Base-by-base conservation (phyloP, 768 basidiomycete species). In the Butyriboletus loyo region DNA sequence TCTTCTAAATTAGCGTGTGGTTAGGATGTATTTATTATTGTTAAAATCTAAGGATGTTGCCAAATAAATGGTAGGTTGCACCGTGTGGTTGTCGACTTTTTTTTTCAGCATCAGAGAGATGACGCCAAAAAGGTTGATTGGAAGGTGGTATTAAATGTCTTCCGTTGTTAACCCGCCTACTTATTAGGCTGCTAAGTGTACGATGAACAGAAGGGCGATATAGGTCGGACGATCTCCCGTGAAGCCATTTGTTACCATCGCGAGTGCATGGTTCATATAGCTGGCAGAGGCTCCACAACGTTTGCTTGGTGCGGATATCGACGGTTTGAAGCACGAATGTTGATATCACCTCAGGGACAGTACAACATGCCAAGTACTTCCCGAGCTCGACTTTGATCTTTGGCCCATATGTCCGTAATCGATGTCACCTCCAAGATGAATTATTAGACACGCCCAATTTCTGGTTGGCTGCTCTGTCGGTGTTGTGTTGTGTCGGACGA, bases 1-100 rank as follows among this genome's bases (percentile, higher is more conserved):
- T 27, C 35, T 36, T n/a, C n/a, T n/a, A n/a, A 36, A 19, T 8
- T 15, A 2, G 17, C 7, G 36, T 19, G 24, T 8, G 31, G 38
- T 48, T 55, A 1, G 32, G 22, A 32, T 42, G n/a, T 63, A 4
- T 54, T 59, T 66, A 53, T 32, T 4, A 5, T 11, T 56, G 38
- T 63, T 66, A 44, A 52, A 52, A 53, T 44, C 35, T 10, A 27
- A 49, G 24, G 60, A 0, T 7, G 39, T 32, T 45, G 59, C 51
- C 37, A 62, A 62, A 61, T 39, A 60, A n/a, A n/a, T n/a, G n/a
- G n/a, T n/a, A n/a, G n/a, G n/a, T n/a, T n/a, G n/a, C n/a, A n/a
- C n/a, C n/a, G n/a, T n/a, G n/a, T n/a, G n/a, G n/a, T n/a, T n/a
- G n/a, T n/a, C n/a, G n/a, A n/a, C n/a, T n/a, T n/a, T n/a, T n/a